A percentile compares a stretch with the other conserved stretches of the same genome.
These are phyloP conservation scores for Lipomyces lipofer DNA, from an alignment of 805 yeast genomes.

Conservation along the genomic window DNA sequence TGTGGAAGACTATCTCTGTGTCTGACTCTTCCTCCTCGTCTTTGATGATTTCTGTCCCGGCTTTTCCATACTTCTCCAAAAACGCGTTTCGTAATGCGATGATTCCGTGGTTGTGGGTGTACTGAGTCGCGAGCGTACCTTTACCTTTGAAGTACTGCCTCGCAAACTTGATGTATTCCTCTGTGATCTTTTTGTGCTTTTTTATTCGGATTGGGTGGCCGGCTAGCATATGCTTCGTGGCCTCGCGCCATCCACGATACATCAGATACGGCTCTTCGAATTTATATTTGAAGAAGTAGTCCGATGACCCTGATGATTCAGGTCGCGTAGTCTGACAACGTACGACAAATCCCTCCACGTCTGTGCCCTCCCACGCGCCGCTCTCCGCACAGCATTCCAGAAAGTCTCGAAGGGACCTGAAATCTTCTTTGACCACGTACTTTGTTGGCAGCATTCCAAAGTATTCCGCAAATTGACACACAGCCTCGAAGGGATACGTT, in stretches of 20 bases:
- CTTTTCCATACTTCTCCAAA: constrained; percentile 51
- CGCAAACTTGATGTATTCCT: constrained; percentile 69
- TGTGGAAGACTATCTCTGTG: constrained; percentile 21
- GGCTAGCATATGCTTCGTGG: constrained; percentile 59
- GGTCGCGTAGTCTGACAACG: constrained; percentile 50
- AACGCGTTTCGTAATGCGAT: constrained; percentile 70
- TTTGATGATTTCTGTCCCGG: constrained; percentile 55
- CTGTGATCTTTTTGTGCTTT: constrained; percentile 61
- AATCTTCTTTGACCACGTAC: constrained; percentile 44
- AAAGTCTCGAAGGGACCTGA: constrained; percentile 50
- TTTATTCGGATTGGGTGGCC: constrained; percentile 42
- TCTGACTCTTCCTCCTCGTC: constrained; percentile 39
- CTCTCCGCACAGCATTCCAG: constrained; percentile 58
- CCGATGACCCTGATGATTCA: constrained; percentile 2
- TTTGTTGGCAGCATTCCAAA: constrained; percentile 71
- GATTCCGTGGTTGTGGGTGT: constrained; percentile 63
- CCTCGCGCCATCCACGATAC: constrained; percentile 89
- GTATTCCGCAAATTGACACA: constrained; percentile 55
- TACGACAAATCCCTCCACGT: constrained; percentile 91
- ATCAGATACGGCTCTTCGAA: constrained; percentile 93
- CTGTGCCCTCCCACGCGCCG: constrained; percentile 70
- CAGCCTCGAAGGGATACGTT: constrained; percentile 64
- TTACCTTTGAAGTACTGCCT: constrained; percentile 54
- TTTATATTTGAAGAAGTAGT: constrained; percentile 86
- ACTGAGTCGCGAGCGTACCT: constrained; percentile 50